These are phyloP conservation scores for Protostelium mycophagum DNA, from an alignment of 78 protist species.

Conservation along the genomic window DNA sequence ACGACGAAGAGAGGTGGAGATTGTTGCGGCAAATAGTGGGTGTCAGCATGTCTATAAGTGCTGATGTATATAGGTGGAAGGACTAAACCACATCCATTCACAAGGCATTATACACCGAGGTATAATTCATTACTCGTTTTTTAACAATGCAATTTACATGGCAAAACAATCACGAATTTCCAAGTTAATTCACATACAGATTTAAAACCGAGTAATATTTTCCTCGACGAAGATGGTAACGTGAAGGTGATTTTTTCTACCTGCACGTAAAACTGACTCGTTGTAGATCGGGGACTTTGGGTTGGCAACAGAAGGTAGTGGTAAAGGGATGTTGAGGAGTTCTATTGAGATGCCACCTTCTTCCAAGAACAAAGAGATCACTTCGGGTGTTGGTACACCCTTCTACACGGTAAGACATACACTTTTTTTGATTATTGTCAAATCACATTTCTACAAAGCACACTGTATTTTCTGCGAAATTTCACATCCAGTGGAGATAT, in stretches of 20 bases:
- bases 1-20: constrained; percentile 50
- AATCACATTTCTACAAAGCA: too few relatives aligned
- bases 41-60: neutral
- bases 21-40: constrained; percentile 45
- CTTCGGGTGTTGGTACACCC: constrained; percentile 69
- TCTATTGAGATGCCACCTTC: neutral
- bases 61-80: constrained; percentile 24
- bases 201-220: constrained; percentile 58
- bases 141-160: neutral
- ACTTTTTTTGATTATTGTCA: neutral
- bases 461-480: too few relatives aligned
- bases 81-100: constrained; percentile 55
- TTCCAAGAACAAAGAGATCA: constrained; percentile 9
- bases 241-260: too few relatives aligned
- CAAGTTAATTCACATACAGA: neutral
- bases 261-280: too few relatives aligned
- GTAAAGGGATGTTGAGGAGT: neutral
- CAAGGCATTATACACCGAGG: constrained; percentile 66
- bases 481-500: too few relatives aligned
- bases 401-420: constrained; percentile 20
- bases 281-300: constrained; percentile 67
- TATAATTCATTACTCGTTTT: neutral
- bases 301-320: constrained; percentile 24
- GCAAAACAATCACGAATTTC: neutral
- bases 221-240: constrained; percentile 52